Base-by-base conservation (phyloP, 2,329 filamentous ascomycete species). In the Penicillium sp. region DNA sequence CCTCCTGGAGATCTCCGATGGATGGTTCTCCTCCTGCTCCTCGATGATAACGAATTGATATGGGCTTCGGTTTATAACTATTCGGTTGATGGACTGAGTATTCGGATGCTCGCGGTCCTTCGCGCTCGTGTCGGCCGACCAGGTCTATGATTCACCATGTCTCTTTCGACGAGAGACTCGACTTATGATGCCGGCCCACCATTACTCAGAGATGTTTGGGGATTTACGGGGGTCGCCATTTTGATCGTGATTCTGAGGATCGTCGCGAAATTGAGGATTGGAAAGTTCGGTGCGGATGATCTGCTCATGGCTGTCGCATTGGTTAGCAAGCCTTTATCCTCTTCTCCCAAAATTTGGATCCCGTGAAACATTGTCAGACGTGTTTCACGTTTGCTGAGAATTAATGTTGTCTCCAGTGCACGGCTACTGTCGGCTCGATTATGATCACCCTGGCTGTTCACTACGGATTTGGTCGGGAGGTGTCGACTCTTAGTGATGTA, bases 281-380 rank as follows among this genome's bases (percentile, higher is more conserved):
- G 49, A 16, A 63, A 64, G 35, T 53, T 62, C 20, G 60, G 53
- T 2, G 46, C 40, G 35, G 63, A 65, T 54, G 63, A 65, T 52
- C n/a, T 56, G 20, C 51, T 65, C 2, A 63, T 62, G 57, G 44
- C 44, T n/a, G 57, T 51, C 31, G 57, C 62, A 22, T 52, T 64
- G 55, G 62, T 64, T 44, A 62, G 62, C 47, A 45, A 20, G 10
- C 22, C 38, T 44, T 43, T 45, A 36, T 18, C 35, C 40, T 25
- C 24, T 31, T 16, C 20, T 22, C 4, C 20, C 8, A 28, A 7
- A n/a, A 5, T 33, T n/a, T 33, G 27, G 5, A 5, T 18, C 5
- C 35, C 13, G 36, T 25, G 35, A 16, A 33, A 28, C 16, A 45
- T n/a, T 18, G 5, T 35, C 28, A 10, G 13, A 13, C 18, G 13